Percentiles rank a stretch among this genome's conserved stretches.
phyloP scores from a whole-genome alignment of 805 yeast species.

The Starmerella tilneyi region DNA sequence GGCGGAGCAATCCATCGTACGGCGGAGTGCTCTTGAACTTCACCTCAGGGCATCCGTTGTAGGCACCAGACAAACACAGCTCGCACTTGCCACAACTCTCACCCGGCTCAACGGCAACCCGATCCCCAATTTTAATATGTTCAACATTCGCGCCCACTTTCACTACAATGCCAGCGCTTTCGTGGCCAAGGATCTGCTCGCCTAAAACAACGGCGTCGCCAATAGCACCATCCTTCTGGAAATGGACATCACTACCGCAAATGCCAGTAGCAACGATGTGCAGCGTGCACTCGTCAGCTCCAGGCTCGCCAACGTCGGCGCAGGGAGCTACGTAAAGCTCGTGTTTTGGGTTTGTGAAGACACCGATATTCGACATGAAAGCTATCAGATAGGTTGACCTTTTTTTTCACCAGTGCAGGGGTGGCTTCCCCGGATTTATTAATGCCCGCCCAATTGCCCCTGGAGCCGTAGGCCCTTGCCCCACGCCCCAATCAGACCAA shows the following conservation, averaged over 20 bases:
- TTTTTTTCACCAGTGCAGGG: too few species aligned
- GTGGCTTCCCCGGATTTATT: too few species aligned
- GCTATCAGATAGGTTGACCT: too few species aligned
- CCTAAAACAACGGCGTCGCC: slow-evolving; percentile 48
- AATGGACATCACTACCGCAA: slow-evolving; percentile 67
- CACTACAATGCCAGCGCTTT: slow-evolving; percentile 43
- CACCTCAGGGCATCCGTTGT: slow-evolving; percentile 34
- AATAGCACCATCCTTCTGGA: slow-evolving; percentile 54
- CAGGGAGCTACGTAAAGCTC: slow-evolving; percentile 28
- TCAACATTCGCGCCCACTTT: slow-evolving; percentile 43
- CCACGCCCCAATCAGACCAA: too few species aligned
- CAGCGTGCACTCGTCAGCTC: slow-evolving; percentile 39
- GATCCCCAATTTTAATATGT: slow-evolving; percentile 40
- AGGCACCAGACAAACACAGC: slow-evolving; percentile 30
- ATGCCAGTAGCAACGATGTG: slow-evolving; percentile 59
- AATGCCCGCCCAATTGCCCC: too few species aligned
- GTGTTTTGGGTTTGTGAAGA: slow-evolving; percentile 30
- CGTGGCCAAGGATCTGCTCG: slow-evolving; percentile 52
- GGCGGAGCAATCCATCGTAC: slow-evolving; percentile 31
- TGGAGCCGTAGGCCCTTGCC: too few species aligned
- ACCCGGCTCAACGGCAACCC: slow-evolving; percentile 41
- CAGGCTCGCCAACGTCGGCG: slow-evolving; percentile 23
- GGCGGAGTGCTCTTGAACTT: slow-evolving; percentile 35
- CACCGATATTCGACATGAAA: slow-evolving; percentile 26
- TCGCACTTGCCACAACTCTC: slow-evolving; percentile 39